phyloP scores from a whole-genome alignment of 192 early-diverging fungal species.

The Coemansia sp. region DNA sequence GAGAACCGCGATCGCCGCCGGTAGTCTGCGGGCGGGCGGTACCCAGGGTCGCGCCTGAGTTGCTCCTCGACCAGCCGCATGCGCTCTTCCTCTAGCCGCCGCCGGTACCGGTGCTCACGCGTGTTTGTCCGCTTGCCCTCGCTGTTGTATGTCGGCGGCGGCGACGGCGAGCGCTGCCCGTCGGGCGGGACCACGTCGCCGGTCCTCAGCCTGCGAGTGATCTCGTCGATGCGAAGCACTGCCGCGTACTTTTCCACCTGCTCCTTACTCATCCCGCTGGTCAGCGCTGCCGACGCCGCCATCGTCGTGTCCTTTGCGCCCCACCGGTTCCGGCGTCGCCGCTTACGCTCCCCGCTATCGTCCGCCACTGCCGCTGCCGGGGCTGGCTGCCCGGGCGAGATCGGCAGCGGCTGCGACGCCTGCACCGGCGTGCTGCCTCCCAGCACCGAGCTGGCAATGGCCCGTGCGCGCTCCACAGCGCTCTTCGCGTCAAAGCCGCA shows the following conservation, averaged over 20 bases:
- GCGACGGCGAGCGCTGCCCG: slow-evolving; percentile 83
- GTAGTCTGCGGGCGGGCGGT: slow-evolving; percentile 89
- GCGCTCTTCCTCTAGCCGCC: slow-evolving; percentile 90
- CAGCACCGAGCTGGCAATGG: slow-evolving; percentile 40
- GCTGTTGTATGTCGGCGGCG: slow-evolving; percentile 83
- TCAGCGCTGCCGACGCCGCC: slow-evolving; percentile 68
- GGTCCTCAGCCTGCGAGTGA: slow-evolving; percentile 68
- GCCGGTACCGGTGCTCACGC: slow-evolving; percentile 83
- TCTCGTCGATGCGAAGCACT: slow-evolving; percentile 87
- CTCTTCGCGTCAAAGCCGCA: slow-evolving; percentile 12
- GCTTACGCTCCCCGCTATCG: slow-evolving; percentile 49
- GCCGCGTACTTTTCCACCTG: slow-evolving; percentile 67
- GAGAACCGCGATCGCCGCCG: slow-evolving; percentile 69
- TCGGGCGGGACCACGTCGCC: slow-evolving; percentile 76
- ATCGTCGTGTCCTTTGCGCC: slow-evolving; percentile 68
- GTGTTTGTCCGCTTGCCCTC: slow-evolving; percentile 97
- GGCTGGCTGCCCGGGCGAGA: neutral
- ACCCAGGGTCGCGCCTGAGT: slow-evolving; percentile 67
- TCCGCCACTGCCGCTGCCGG: slow-evolving; percentile 6
- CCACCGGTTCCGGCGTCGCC: slow-evolving; percentile 85
- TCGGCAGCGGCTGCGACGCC: neutral
- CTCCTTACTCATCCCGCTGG: slow-evolving; percentile 69
- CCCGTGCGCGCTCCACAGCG: slow-evolving; percentile 39
- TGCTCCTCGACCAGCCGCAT: slow-evolving; percentile 79
- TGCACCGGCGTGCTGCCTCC: neutral